Conservation (phyloP, 2,329 filamentous ascomycete genomes). For the Xylaria hypoxylon region DNA sequence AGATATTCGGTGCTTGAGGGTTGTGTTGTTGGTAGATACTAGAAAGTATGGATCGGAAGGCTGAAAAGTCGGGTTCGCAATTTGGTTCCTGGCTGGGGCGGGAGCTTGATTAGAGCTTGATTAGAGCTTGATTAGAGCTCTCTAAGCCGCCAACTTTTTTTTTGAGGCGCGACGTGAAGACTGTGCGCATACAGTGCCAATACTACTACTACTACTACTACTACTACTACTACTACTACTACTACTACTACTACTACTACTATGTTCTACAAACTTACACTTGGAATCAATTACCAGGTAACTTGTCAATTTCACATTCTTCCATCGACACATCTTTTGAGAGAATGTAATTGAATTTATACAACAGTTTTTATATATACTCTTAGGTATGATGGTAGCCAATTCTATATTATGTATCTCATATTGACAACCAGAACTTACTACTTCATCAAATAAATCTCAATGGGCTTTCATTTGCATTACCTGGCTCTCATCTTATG, state of each 20-base stretch:
- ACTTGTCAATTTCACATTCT: neutral
- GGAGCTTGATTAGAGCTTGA: conserved; percentile 44
- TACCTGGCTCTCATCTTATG: conserved; percentile 17
- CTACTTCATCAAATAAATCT: too few relatives aligned
- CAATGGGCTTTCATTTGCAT: neutral
- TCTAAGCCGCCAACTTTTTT: conserved; percentile 49
- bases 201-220: too few relatives aligned
- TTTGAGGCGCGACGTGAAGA: conserved; percentile 43
- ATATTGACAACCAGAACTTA: neutral
- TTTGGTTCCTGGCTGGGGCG: conserved; percentile 35
- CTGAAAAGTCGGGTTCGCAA: conserved; percentile 37
- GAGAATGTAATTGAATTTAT: too few relatives aligned
- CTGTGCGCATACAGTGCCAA: conserved; percentile 40
- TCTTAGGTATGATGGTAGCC: neutral
- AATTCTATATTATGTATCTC: neutral
- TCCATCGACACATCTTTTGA: neutral
- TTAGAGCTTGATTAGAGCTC: conserved; percentile 40
- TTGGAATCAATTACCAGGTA: too few relatives aligned
- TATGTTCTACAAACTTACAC: conserved; percentile 4
- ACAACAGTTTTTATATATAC: neutral
- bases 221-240: too few relatives aligned
- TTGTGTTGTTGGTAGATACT: conserved; percentile 10
- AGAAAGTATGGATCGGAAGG: conserved; percentile 17
- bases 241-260: too few relatives aligned
- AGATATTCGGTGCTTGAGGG: conserved; percentile 15